phyloP scores from a whole-genome alignment of 192 early-diverging fungal genomes.

The Coemansia furcata region DNA sequence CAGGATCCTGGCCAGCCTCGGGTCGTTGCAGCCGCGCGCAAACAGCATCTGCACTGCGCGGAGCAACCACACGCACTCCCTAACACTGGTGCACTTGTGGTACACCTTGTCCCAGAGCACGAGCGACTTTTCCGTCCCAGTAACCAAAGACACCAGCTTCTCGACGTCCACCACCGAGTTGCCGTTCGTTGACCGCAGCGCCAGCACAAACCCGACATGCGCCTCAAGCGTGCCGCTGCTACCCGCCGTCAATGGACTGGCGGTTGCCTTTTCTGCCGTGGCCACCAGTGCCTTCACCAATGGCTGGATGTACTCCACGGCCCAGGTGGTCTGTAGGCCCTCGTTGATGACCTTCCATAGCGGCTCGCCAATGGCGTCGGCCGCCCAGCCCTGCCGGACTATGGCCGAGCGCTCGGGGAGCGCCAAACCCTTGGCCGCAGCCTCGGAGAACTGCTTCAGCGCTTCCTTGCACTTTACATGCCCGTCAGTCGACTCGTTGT shows the following conservation, averaged over 20 bases:
- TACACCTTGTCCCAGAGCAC: conserved; percentile 83
- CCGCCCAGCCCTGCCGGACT: conserved; percentile 66
- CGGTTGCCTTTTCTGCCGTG: conserved; percentile 58
- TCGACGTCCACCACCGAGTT: conserved; percentile 20
- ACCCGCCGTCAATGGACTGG: conserved; percentile 56
- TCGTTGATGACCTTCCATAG: conserved; percentile 37
- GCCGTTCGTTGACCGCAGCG: conserved; percentile 27
- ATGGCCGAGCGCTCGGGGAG: conserved; percentile 61
- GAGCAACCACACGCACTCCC: conserved; percentile 68
- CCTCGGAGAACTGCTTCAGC: conserved; percentile 39
- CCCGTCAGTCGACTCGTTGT: not conserved
- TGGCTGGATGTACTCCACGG: conserved; percentile 28
- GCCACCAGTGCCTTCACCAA: conserved; percentile 53
- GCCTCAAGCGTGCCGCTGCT: conserved; percentile 62
- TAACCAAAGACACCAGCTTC: conserved; percentile 27
- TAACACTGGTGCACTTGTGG: conserved; percentile 60
- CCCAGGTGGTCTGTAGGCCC: conserved; percentile 1
- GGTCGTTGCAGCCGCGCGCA: conserved; percentile 26
- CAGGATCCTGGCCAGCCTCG: conserved; percentile 18
- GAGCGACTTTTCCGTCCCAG: conserved; percentile 65
- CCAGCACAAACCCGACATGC: conserved; percentile 59
- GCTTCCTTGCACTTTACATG: conserved; percentile 34
- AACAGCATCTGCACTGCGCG: conserved; percentile 56
- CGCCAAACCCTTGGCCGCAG: conserved; percentile 53
- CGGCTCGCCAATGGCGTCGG: conserved; percentile 55